Base-by-base conservation (phyloP, 2,329 filamentous ascomycete genomes). In the Lachnellula suecica region DNA sequence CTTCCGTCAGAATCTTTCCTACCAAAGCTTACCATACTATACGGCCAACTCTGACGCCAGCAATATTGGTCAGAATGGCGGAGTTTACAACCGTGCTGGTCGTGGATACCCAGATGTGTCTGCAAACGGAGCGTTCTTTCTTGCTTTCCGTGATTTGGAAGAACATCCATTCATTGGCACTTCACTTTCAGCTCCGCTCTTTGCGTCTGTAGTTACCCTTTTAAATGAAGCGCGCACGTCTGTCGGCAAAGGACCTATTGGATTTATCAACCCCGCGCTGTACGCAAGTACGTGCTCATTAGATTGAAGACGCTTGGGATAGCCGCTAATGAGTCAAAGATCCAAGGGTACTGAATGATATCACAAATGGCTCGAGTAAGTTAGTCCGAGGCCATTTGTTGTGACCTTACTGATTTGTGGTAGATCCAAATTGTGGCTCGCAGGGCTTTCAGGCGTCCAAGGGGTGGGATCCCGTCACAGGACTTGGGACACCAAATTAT, bases 201-300 rank as follows among this genome's bases (percentile, higher is more conserved):
- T 79, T 2, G 74, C 79, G 1, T 79, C 75, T n/a, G 72, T 86
- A 51, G 71, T 87, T 34, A 71, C 78, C 2, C 71, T 87, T 3
- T 70, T 87, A 40, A 87, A 87, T 57, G 82, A 84, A 55, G 80
- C 79, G 0, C 70, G 81, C 19, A 66, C 84, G 15, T 69, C 74
- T 0, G 70, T 69, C 15, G 78, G 78, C 4, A 74, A 77, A 63
- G 62, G 59, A 8, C 59, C 65, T 1, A 57, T 73, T 3, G 70
- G 71, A 6, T 72, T 71, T 59, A 51, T 73, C 51, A 73, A 73
- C 58, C 71, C 71, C 4, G 70, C 66, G 68, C 45, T 72, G 23
- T 73, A 72, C 51, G 54, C 23, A 62, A 61, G 31, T 60, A 60
- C 44, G 65, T 61, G 72, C 37, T 70, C 65, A 3, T 70, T 73